Base-by-base conservation (phyloP, 176 grass and related monocot species). In the Miscanthus lutarioriparius region DNA sequence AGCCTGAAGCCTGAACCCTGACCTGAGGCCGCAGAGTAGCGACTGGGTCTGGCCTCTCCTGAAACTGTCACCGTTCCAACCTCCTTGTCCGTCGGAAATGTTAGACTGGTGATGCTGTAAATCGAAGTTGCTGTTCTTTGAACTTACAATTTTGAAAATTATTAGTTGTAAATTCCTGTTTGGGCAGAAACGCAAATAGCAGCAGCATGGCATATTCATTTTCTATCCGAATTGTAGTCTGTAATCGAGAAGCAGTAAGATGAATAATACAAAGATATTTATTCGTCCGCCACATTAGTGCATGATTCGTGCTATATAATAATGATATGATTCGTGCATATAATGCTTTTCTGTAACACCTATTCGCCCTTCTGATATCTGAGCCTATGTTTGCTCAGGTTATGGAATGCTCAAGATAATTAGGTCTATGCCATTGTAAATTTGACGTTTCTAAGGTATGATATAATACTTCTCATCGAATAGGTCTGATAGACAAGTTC, bases 151-250 rank as follows among this genome's bases (percentile, higher is more conserved):
- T 75, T 84, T 91, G 39, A 51, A 17, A 63, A 53, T 76, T 80
- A 53, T 76, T 80, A 23, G 25, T 61, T 87, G 76, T 84, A 90
- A 76, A 84, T 79, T 75, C 7, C 4, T 26, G 20, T 75, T 83
- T 80, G 47, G 80, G 39, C 61, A 70, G 38, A 67, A 79, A 86
- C 43, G 37, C 22, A 86, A 67, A 39, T 69, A 59, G 22, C 25
- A 45, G 35, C 72, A 35, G n/a, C 3, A 45, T 35, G 27, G 38
- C 41, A n/a, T 8, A 51, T 37, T 15, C 40, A n/a, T 33, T 59
- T 61, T 19, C 63, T 32, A 22, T 27, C 58, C 79, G 38, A 66
- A 43, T 41, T 62, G 54, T 69, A 51, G 30, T 51, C 32, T 37
- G 28, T 72, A 72, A 41, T 4, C 3, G 20, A 73, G 38, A 51